Percentiles rank a stretch among this genome's conserved stretches.
phyloP scores from a whole-genome alignment of 2,329 filamentous ascomycete genomes.

The Cladosporium sp. region DNA sequence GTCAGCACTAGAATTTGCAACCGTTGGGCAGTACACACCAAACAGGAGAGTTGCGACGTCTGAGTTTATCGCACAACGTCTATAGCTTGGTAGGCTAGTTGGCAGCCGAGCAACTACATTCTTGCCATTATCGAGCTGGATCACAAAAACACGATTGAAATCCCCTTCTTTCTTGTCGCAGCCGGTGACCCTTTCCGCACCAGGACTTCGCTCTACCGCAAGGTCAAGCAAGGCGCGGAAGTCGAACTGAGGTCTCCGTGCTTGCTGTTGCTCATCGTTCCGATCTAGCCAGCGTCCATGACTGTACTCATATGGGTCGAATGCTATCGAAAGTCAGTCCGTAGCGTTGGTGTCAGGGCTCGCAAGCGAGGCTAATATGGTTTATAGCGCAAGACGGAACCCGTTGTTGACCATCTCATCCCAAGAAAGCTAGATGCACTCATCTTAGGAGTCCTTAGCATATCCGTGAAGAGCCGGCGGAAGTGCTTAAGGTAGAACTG shows the following conservation, averaged over 20 bases:
- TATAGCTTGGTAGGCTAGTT: slow-evolving; percentile 40
- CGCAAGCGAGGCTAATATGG: not conserved
- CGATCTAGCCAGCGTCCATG: not conserved
- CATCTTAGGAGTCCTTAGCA: not conserved
- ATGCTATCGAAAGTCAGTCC: not conserved
- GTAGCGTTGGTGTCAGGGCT: not conserved
- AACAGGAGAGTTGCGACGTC: slow-evolving; percentile 44
- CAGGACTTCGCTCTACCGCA: not conserved
- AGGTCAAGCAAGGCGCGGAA: not conserved
- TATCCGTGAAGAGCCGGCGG: not conserved
- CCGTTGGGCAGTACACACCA: slow-evolving; percentile 24
- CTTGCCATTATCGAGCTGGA: slow-evolving; percentile 41
- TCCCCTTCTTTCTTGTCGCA: slow-evolving; percentile 33
- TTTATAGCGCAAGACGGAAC: not conserved
- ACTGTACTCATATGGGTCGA: not conserved
- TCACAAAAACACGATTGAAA: slow-evolving; percentile 40
- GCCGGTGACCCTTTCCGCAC: not conserved
- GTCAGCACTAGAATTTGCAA: not conserved
- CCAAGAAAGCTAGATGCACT: not conserved
- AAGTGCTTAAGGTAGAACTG: not conserved
- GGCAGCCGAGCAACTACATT: slow-evolving; percentile 42
- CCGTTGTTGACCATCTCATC: not conserved
- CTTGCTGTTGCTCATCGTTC: not conserved
- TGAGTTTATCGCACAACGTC: slow-evolving; percentile 41
- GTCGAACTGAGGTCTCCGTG: not conserved